Conservation (phyloP, 441 rosid genomes). For the Adansonia gregorii region DNA sequence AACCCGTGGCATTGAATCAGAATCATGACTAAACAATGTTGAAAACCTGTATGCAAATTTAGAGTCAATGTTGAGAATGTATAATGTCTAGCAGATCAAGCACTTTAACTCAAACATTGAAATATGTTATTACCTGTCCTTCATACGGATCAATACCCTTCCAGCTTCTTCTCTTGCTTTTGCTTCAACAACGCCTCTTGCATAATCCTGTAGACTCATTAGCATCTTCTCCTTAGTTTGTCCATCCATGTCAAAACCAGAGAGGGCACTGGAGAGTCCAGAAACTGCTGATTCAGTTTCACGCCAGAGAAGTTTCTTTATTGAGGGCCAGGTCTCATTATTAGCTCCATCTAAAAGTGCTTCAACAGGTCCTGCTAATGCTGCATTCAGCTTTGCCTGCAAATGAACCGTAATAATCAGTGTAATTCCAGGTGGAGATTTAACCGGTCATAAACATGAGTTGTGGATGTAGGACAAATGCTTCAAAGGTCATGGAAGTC, state of each 20-base stretch:
- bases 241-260: constrained; percentile 83
- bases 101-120: constrained; percentile 22
- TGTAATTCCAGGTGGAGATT: constrained; percentile 16
- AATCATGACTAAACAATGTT: constrained; percentile 84
- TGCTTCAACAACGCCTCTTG: constrained; percentile 79
- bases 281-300: constrained; percentile 77
- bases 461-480: not conserved
- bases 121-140: constrained; percentile 67
- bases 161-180: constrained; percentile 96
- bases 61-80: constrained; percentile 17
- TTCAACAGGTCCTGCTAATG: constrained; percentile 89
- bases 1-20: constrained; percentile 97
- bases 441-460: constrained; percentile 3
- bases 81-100: constrained; percentile 21
- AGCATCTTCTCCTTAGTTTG: constrained; percentile 65
- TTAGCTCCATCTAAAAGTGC: constrained; percentile 90
- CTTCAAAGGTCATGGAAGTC: constrained; percentile 12
- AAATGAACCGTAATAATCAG: constrained; percentile 34
- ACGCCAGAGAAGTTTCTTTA: constrained; percentile 72
- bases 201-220: constrained; percentile 56
- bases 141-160: constrained; percentile 86
- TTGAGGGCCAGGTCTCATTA: constrained; percentile 86
- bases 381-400: constrained; percentile 77
- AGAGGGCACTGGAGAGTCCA: constrained; percentile 67
- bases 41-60: constrained; percentile 65